Evolutionary conservation across 768 basidiomycete species (phyloP), one percentile per base, ranked within the genome.

Genomic region (Mycena sanguinolenta): DNA sequence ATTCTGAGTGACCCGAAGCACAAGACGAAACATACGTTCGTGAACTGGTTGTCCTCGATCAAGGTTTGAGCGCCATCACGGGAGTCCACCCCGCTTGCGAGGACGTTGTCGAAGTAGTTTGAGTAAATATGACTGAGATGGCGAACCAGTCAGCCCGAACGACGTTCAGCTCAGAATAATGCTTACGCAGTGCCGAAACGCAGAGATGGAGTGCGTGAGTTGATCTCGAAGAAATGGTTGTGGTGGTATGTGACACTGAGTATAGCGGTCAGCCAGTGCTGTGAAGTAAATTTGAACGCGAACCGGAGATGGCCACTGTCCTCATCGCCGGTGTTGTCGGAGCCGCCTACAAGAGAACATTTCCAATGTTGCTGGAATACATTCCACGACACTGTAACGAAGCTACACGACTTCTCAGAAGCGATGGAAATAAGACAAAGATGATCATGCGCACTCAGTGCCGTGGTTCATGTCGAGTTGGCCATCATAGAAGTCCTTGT

Each of bases 401-500:
- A 73, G 55, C 65, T 71, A n/a, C 5, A 27, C 13, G 30, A 57
- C 36, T 12, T 2, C 52, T 66, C 28, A 42, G 52, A 19, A 3
- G 13, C 14, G 5, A 62, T 25, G 14, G 5, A n/a, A 27, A 32
- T 6, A 12, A 30, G 28, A 3, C 1, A 36, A 44, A 30, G 10
- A 19, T 25, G 21, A n/a, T 8, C 27, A 53, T 14, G 55, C 66
- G 28, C 23, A 65, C 71, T 73, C 72, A 14, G 72, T 70, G 8
- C 67, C 72, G 58, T 73, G 72, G 64, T 70, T 52, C 71, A 69
- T 72, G 27, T 69, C 71, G 38, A 72, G 67, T 44, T 68, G 67
- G 32, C 71, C 71, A 52, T 72, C 72, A 60, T 69, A 73, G 21
- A 65, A 69, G 60, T 73, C 72, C 58, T 73, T 73, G 68, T 70